Percentiles rank a stretch among this genome's conserved stretches.
Conservation (phyloP, 169 alveolate genomes). For the Eimeria tenella region DNA sequence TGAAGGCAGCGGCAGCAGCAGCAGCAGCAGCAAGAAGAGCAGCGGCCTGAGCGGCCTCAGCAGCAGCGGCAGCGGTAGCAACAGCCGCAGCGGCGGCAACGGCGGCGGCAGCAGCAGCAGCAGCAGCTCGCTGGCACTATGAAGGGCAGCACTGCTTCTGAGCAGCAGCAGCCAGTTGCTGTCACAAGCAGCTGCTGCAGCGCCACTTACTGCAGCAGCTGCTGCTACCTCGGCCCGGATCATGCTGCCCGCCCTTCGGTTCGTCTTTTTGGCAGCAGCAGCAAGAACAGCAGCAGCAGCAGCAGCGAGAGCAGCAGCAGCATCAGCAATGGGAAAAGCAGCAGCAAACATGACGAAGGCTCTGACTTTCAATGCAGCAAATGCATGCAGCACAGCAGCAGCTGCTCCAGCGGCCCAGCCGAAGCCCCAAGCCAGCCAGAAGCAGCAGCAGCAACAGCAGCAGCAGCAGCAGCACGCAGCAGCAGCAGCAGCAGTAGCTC, state of each 20-base stretch:
- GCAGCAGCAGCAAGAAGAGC: not conserved
- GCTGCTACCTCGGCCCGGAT: not conserved
- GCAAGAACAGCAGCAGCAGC: not conserved
- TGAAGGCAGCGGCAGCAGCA: not conserved
- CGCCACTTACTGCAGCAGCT: conserved; percentile 30
- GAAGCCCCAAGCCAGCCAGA: not conserved
- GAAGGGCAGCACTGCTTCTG: not conserved
- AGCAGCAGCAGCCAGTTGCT: conserved; percentile 18
- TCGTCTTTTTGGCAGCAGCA: not conserved
- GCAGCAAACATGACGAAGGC: not conserved
- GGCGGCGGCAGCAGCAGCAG: not conserved
- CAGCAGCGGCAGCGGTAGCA: not conserved
- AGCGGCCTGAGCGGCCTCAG: not conserved
- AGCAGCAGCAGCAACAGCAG: not conserved
- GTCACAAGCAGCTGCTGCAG: not conserved
- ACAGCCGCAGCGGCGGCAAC: not conserved
- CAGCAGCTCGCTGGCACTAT: not conserved
- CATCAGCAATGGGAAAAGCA: not conserved
- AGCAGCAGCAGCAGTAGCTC: conserved; percentile 3
- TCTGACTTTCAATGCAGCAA: not conserved
- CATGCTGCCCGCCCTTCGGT: not conserved
- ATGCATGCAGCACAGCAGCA: not conserved
- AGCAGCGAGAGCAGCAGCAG: not conserved
- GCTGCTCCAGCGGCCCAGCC: not conserved
- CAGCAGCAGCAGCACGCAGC: not conserved